Conservation (phyloP, 2,329 filamentous ascomycete species). For the Epichloe sylvatica region DNA sequence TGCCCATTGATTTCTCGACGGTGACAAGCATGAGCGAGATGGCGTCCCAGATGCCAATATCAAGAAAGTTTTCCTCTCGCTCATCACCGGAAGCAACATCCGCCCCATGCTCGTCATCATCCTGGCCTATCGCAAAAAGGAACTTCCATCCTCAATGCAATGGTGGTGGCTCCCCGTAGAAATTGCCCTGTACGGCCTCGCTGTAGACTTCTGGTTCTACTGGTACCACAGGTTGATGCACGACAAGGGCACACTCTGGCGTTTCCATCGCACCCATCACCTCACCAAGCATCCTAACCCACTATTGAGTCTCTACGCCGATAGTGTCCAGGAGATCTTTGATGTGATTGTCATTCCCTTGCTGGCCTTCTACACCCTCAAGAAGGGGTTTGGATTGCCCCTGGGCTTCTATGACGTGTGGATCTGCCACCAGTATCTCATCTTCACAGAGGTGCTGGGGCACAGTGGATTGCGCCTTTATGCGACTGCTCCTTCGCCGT, state of each 20-base stretch:
- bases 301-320: slow-evolving; percentile 25
- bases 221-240: slow-evolving; percentile 22
- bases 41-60: slow-evolving; percentile 19
- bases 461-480: slow-evolving; percentile 26
- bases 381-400: slow-evolving; percentile 20
- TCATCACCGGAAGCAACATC: slow-evolving; percentile 4
- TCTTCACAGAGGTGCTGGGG: slow-evolving; percentile 25
- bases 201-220: slow-evolving; percentile 6
- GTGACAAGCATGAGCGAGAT: slow-evolving; percentile 20
- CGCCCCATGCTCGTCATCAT: slow-evolving; percentile 13
- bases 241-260: slow-evolving; percentile 23
- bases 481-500: slow-evolving; percentile 18
- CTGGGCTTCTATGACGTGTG: slow-evolving; percentile 35
- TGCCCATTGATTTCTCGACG: slow-evolving; percentile 15
- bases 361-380: slow-evolving; percentile 23
- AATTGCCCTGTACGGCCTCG: slow-evolving; percentile 3
- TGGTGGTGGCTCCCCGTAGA: slow-evolving; percentile 18
- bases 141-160: slow-evolving; percentile 7
- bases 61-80: slow-evolving; percentile 11
- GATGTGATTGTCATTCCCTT: slow-evolving; percentile 28
- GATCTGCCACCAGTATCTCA: slow-evolving; percentile 30
- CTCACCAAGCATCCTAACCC: slow-evolving; percentile 16
- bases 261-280: slow-evolving; percentile 28
- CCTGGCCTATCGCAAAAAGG: slow-evolving; percentile 12
- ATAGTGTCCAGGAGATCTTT: slow-evolving; percentile 27